Base-by-base conservation (phyloP, 2,329 filamentous ascomycete genomes). In the Sphaerulina vaccinii region DNA sequence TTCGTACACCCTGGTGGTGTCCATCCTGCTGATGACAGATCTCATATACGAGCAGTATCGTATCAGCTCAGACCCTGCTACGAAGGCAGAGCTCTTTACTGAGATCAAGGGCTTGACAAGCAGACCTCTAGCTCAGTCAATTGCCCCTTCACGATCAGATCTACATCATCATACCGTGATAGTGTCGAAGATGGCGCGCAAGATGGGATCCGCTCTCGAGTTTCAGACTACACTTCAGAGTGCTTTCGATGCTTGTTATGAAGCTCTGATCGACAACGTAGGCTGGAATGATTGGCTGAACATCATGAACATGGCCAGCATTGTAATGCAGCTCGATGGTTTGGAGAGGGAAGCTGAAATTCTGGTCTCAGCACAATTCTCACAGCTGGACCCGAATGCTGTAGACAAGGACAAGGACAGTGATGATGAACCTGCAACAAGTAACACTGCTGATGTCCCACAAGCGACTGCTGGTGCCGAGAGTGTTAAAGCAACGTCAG, bases 221-320 rank as follows among this genome's bases (percentile, higher is more conserved):
- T 49, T 49, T 7, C 45, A 49, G 16, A n/a, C n/a, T 23, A 40
- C 45, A 13, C 24, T 49, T 6, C 45, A 49, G 37, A 40, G 16
- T 22, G 45, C 45, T 11, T 49, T 49, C 16, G 45, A 49, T 41
- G 45, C 35, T 22, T 49, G 45, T 27, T 49, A 49, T 27, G 45
- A 49, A 15, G 45, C 45, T 3, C 45, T 49, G 2, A 27, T 49
- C 23, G 45, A 49, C 6, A 19, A 40, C 8, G 24, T 49, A 15
- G 45, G 45, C 19, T 49, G 45, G 45, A 49, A 49, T 32, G 45
- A 49, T 18, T 49, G 37, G 23, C 22, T 49, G 23, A 49, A 49
- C 27, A 2, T 49, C 15, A 39, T 49, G n/a, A 49, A 49, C 8
- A 29, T 49, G 35, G 36, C 45, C 3, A 49, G 15, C 10, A 41